Evolutionary conservation across 345 rosid genomes (phyloP).

Genomic region (Adansonia digitata): DNA sequence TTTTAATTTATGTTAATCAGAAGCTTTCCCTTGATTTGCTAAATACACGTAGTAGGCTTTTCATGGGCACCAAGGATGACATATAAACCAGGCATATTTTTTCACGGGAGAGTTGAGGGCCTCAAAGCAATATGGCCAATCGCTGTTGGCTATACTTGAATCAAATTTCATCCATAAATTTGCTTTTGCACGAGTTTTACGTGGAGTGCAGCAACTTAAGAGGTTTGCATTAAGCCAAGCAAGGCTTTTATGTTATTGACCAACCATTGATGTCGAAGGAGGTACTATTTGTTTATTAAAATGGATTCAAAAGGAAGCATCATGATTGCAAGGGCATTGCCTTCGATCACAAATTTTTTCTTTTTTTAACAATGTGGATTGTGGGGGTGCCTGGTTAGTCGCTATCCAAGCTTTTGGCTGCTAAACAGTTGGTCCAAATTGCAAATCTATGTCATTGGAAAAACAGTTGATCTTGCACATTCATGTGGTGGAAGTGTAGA

Average conservation of each 20-base stretch:
- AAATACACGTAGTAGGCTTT: neutral
- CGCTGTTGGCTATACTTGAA: slow-evolving; percentile 7
- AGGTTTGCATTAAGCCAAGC: neutral
- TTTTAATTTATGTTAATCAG: neutral
- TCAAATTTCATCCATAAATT: too few species aligned
- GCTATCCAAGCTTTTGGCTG: neutral
- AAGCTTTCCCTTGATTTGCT: neutral
- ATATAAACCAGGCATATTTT: neutral
- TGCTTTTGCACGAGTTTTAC: neutral
- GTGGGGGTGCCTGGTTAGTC: neutral
- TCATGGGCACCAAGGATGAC: neutral
- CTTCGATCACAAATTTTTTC: neutral
- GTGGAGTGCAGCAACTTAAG: too few species aligned
- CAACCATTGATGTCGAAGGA: neutral
- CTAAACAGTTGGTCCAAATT: neutral
- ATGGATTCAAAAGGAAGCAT: neutral
- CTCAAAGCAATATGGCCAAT: slow-evolving; percentile 5
- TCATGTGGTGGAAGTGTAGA: too few species aligned
- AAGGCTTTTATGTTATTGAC: neutral
- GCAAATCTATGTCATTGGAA: neutral
- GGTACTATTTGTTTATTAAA: neutral
- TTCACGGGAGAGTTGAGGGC: neutral
- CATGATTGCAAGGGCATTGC: neutral
- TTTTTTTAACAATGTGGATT: neutral
- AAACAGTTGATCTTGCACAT: neutral